phyloP scores from a whole-genome alignment of 2,329 filamentous ascomycete species.

The Fusarium sp. region DNA sequence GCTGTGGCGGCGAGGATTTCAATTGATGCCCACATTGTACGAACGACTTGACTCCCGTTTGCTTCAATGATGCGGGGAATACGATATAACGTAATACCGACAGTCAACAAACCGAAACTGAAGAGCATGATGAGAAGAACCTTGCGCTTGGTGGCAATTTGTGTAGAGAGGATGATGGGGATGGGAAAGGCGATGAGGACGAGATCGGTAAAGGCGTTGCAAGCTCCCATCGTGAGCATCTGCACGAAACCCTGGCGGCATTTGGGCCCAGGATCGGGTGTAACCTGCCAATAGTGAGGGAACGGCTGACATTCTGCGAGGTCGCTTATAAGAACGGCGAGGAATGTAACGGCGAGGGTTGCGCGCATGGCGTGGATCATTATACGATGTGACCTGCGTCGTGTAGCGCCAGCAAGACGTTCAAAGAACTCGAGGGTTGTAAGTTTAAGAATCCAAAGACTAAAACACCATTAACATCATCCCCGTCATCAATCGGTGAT shows the following conservation, averaged over 20 bases:
- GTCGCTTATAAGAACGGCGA: slow-evolving; percentile 82
- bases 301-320: slow-evolving; percentile 84
- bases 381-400: slow-evolving; percentile 77
- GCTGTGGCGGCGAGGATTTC: slow-evolving; percentile 88
- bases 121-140: slow-evolving; percentile 82
- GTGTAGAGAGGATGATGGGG: slow-evolving; percentile 83
- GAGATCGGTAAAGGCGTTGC: slow-evolving; percentile 86
- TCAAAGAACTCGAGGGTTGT: slow-evolving; percentile 91
- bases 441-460: slow-evolving; percentile 89
- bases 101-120: slow-evolving; percentile 78
- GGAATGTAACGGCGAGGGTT: slow-evolving; percentile 78
- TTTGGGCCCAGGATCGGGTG: slow-evolving; percentile 81
- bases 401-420: slow-evolving; percentile 82
- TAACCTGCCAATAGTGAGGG: slow-evolving; percentile 77
- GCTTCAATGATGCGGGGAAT: slow-evolving; percentile 77
- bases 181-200: slow-evolving; percentile 87
- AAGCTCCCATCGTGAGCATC: slow-evolving; percentile 83
- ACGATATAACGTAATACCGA: slow-evolving; percentile 81
- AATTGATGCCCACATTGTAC: slow-evolving; percentile 85
- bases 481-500: rapidly evolving
- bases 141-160: slow-evolving; percentile 80
- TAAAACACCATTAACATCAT: slow-evolving; percentile 51
- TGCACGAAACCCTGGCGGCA: slow-evolving; percentile 88
- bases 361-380: slow-evolving; percentile 77
- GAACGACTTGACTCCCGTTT: slow-evolving; percentile 80